Conservation (phyloP, 164 flowering plant genomes). For the Magnolia kwangsiensis region DNA sequence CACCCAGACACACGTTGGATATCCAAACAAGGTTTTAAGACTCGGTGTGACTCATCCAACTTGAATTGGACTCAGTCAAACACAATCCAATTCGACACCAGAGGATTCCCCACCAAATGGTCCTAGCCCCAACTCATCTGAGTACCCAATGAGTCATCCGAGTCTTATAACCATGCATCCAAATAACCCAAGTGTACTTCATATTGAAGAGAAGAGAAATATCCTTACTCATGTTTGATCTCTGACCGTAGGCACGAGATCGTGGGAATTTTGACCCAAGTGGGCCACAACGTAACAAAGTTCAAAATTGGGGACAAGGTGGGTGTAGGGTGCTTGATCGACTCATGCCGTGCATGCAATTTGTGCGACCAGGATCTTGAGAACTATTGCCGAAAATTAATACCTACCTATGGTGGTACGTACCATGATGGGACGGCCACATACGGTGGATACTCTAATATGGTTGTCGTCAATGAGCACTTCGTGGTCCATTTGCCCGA, state of each 20-base stretch:
- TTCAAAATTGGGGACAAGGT: slow-evolving; percentile 38
- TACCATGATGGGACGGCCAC: slow-evolving; percentile 15
- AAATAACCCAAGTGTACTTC: no score
- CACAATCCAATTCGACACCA: no score
- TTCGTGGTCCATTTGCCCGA: slow-evolving; percentile 19
- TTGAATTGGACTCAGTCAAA: no score
- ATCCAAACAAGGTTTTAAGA: no score
- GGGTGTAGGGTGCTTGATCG: slow-evolving; percentile 34
- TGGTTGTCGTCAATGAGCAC: slow-evolving; percentile 17
- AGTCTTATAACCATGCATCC: no score
- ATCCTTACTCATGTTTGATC: no score
- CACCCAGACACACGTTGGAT: no score
- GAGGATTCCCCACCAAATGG: no score
- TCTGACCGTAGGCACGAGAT: slow-evolving; percentile 36
- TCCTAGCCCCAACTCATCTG: no score
- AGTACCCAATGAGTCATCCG: no score
- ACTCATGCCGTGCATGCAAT: slow-evolving; percentile 34
- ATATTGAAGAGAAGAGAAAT: no score
- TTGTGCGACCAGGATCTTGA: slow-evolving; percentile 27
- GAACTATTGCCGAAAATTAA: slow-evolving; percentile 32
- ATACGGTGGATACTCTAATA: slow-evolving; percentile 25
- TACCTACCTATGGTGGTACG: slow-evolving; percentile 11
- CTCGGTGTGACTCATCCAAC: no score
- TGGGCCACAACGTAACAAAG: slow-evolving; percentile 25
- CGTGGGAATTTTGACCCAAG: slow-evolving; percentile 27